phyloP scores from a whole-genome alignment of 2,329 filamentous ascomycete genomes.

The Penicillium sp. region DNA sequence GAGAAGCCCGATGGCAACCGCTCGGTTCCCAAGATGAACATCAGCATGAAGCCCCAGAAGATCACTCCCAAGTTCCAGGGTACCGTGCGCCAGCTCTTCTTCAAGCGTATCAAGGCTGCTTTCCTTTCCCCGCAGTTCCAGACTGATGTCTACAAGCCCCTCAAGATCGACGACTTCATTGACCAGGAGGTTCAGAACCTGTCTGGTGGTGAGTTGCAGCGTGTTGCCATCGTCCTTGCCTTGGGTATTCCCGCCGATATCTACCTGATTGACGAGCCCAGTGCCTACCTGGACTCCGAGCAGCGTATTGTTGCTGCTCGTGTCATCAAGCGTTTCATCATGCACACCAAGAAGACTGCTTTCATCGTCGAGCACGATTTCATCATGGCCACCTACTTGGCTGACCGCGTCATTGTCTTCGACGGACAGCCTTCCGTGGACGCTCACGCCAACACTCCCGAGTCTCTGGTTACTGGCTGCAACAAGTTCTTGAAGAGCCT shows the following conservation, averaged over 20 bases:
- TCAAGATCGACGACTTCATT: conserved; percentile 98
- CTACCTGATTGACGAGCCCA: conserved; percentile 97
- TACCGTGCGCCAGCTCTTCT: conserved; percentile 95
- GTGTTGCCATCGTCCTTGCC: conserved; percentile 96
- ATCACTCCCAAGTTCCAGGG: conserved; percentile 98
- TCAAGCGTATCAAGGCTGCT: conserved; percentile 98
- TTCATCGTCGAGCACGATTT: conserved; percentile 99
- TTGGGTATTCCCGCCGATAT: conserved; percentile 95
- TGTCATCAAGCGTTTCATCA: conserved; percentile 99
- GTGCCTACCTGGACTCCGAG: conserved; percentile 96
- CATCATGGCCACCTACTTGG: conserved; percentile 85
- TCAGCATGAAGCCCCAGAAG: conserved; percentile 99
- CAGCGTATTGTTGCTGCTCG: conserved; percentile 96
- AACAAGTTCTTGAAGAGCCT: conserved; percentile 96
- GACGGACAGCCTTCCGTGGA: conserved; percentile 90
- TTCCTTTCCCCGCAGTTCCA: conserved; percentile 98
- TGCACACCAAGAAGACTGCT: conserved; percentile 99
- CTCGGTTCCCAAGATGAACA: conserved; percentile 88
- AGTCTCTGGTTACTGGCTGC: conserved; percentile 92
- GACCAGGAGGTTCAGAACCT: conserved; percentile 99
- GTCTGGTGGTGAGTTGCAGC: conserved; percentile 98
- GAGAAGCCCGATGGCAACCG: conserved; percentile 83
- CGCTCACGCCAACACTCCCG: conserved; percentile 83
- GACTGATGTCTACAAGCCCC: conserved; percentile 98
- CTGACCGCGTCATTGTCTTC: conserved; percentile 98